Base-by-base conservation (phyloP, 495 filamentous ascomycete genomes). In the Daldinia decipiens region DNA sequence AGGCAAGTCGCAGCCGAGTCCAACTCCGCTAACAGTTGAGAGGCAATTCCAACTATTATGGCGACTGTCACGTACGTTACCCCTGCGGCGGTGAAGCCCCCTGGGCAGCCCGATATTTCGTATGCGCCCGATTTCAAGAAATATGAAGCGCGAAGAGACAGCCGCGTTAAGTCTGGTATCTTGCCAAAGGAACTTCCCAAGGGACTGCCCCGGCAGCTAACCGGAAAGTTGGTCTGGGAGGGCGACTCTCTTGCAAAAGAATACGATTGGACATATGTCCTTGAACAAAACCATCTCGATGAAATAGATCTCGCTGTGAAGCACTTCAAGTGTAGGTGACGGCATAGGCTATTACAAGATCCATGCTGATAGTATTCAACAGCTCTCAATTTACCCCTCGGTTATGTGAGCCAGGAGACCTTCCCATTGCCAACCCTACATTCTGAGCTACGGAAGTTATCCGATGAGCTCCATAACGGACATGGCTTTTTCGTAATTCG, bases 401-500 rank as follows among this genome's bases (percentile, higher is more conserved):
- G 85, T 6, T 74, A 80, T 62, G 80, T 90, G 62, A 82, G 58
- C 45, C 81, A 82, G 67, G 74, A 79, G 4, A 90, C 83, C 0
- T 90, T 91, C 66, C 87, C 87, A 0, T 72, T 90, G 1, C 85
- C 87, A 0, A 82, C 62, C 0, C 77, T 89, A 1, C 82, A 81
- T 47, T 32, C 72, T 0, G 76, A 73, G 9, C 80, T 91, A 2
- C 79, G 85, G 15, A 67, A 75, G 0, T 73, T 88, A 19, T 87
- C 88, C 4, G 75, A 81, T 1, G 83, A 87, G 36, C 74, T 89
- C 26, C 85, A 89, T 67, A 75, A 76, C 45, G 87, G 87, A 21
- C 83, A 79, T 51, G 88, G 89, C 3, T 91, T 91, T 76, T 81
- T 83, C 29, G 86, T 92, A 4, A 67, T 91, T 5, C 82, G 87